Evolutionary conservation across 257 asterid species (phyloP).

Genomic region (Capsicum pubescens): DNA sequence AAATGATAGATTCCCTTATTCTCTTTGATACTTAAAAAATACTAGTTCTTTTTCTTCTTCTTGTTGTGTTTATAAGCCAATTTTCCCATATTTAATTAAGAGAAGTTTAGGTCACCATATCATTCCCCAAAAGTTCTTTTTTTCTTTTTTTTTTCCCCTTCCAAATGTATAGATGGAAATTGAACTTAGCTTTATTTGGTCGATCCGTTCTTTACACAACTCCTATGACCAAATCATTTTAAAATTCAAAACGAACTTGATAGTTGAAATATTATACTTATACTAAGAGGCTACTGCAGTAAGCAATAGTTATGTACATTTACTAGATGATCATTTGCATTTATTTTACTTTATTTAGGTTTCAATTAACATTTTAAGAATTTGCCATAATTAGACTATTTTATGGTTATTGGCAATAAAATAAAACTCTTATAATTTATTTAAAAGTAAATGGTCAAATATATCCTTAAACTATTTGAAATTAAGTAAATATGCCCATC

Average conservation of each 20-base stretch:
- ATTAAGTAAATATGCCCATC: no score
- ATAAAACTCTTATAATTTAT: neutral
- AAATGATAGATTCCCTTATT: no score
- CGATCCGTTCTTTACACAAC: neutral
- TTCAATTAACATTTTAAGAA: neutral
- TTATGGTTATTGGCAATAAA: neutral
- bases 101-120: neutral
- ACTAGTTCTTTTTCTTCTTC: no score
- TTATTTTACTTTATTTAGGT: neutral
- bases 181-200: neutral
- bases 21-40: no score
- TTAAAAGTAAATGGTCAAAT: no score
- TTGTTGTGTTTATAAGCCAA: no score
- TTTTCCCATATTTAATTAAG: no score
- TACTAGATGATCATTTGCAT: neutral
- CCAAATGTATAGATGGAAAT: neutral
- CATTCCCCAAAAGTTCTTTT: neutral
- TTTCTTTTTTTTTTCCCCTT: no score
- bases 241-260: neutral
- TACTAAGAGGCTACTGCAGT: neutral
- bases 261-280: neutral
- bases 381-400: neutral
- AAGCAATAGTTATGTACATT: conserved; percentile 38
- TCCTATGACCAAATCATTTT: neutral
- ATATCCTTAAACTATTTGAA: no score